Evolutionary conservation across 306 rosid species (phyloP), one percentile per base, ranked within the genome.

Genomic region (Cicer pinnatifidum): DNA sequence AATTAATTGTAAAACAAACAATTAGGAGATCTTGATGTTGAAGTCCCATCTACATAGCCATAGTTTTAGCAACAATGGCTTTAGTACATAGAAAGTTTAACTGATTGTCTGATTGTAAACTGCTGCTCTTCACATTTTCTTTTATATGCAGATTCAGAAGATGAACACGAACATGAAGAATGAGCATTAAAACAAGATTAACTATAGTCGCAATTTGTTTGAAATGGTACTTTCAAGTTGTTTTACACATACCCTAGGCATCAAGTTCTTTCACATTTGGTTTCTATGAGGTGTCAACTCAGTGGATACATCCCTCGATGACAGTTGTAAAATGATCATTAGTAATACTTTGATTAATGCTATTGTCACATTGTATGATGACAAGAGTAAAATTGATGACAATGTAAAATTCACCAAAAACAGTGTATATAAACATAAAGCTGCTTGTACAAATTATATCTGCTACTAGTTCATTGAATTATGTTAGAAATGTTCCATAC

Each of bases 151-250:
- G 99, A 94, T 87, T 89, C 97, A 33, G 99, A 93, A 85, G 92
- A 81, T 28, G 98, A 93, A 79, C 90, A 94, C 33, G 91, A 89
- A 16, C 97, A 94, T 71, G 90, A 88, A 84, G 97, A 94, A 77
- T 89, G 83, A 91, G 15, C 45, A 50, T 64, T 78, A 63, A 80
- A 53, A 78, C 80, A 75, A 47, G 38, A 75, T 43, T 79, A 68
- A 45, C 46, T 39, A 57, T 20, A 46, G 87, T 78, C 59, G 16
- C 38, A 51, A 52, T 66, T 79, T 73, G 65, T 20, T 69, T 65
- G 41, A 78, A 52, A 50, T 70, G 20, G 59, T 52, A 17, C 19
- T 17, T 12, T 41, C 73, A 54, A 43, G 39, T 60, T 45, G 51
- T 82, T 66, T 71, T 67, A 13, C 43, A 44, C 12, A 19, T 47